These are phyloP conservation scores for Arthrobotrys sphaeroides DNA, from an alignment of 2,329 filamentous ascomycete species.

Conservation along the genomic window DNA sequence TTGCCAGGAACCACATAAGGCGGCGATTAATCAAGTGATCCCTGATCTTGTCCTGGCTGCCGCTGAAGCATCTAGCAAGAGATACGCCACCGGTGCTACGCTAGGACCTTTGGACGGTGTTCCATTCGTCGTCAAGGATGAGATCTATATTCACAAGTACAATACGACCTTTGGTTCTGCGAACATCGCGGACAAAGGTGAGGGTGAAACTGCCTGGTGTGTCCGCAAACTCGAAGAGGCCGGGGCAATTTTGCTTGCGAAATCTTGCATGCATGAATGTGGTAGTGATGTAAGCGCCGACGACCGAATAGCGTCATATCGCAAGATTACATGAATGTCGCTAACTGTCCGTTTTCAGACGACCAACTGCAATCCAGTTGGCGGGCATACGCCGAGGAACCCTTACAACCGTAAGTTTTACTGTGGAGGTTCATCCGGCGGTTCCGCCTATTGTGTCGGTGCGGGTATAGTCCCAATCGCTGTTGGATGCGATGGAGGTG, in stretches of 20 bases:
- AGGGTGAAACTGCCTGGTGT: constrained; percentile 72
- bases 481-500: constrained; percentile 77
- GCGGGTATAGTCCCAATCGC: constrained; percentile 76
- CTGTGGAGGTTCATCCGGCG: constrained; percentile 78
- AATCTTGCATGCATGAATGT: constrained; percentile 79
- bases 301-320: no score
- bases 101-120: constrained; percentile 76
- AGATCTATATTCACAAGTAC: constrained; percentile 79
- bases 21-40: constrained; percentile 49
- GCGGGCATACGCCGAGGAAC: constrained; percentile 76
- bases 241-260: constrained; percentile 76
- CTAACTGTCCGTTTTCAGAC: constrained; percentile 67
- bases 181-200: constrained; percentile 61
- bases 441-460: constrained; percentile 75
- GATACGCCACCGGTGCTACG: constrained; percentile 62
- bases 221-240: constrained; percentile 75
- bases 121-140: constrained; percentile 78
- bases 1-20: constrained; percentile 32
- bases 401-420: constrained; percentile 79
- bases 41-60: constrained; percentile 67
- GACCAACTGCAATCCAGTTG: constrained; percentile 77
- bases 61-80: constrained; percentile 67
- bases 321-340: not conserved
- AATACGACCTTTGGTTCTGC: constrained; percentile 71
- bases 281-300: constrained; percentile 66